A percentile compares a stretch with the other conserved stretches of the same genome.
Conservation (phyloP, 2,329 filamentous ascomycete genomes). For the Aspergillus vadensis region DNA sequence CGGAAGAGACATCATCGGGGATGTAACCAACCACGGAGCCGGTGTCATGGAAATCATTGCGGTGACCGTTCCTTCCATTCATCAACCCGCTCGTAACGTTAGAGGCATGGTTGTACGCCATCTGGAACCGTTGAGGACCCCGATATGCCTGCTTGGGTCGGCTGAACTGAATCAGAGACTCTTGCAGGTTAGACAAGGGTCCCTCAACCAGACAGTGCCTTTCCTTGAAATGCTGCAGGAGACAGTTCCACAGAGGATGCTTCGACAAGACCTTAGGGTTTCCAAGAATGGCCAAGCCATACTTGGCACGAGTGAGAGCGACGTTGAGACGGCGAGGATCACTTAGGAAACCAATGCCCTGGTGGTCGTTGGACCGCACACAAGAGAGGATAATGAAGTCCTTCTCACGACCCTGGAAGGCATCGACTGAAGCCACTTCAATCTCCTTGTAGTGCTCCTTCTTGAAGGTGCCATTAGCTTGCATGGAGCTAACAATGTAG, state of each 20-base stretch:
- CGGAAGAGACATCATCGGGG: conserved; percentile 92
- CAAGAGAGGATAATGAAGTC: conserved; percentile 98
- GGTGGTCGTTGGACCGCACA: conserved; percentile 97
- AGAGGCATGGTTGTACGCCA: conserved; percentile 70
- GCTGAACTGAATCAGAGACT: conserved; percentile 91
- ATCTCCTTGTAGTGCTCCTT: conserved; percentile 99
- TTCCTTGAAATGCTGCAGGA: conserved; percentile 95
- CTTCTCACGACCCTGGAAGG: conserved; percentile 98
- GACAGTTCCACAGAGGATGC: conserved; percentile 95
- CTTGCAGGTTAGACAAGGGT: conserved; percentile 91
- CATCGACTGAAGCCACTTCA: conserved; percentile 96
- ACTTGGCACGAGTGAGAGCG: conserved; percentile 93
- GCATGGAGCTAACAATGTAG: conserved; percentile 99
- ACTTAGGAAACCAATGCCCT: conserved; percentile 97
- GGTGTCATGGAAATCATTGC: conserved; percentile 66
- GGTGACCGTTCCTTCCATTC: conserved; percentile 54
- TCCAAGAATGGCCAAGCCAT: conserved; percentile 91
- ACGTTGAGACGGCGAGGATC: conserved; percentile 97
- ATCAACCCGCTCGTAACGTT: conserved; percentile 58
- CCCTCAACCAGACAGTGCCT: conserved; percentile 94
- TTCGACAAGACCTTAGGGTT: conserved; percentile 98
- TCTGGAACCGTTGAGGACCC: conserved; percentile 81
- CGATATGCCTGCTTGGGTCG: conserved; percentile 91
- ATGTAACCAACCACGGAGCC: conserved; percentile 94
- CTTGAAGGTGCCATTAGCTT: conserved; percentile 94